Conservation (phyloP, 345 rosid species). For the Citrus cavaleriei region DNA sequence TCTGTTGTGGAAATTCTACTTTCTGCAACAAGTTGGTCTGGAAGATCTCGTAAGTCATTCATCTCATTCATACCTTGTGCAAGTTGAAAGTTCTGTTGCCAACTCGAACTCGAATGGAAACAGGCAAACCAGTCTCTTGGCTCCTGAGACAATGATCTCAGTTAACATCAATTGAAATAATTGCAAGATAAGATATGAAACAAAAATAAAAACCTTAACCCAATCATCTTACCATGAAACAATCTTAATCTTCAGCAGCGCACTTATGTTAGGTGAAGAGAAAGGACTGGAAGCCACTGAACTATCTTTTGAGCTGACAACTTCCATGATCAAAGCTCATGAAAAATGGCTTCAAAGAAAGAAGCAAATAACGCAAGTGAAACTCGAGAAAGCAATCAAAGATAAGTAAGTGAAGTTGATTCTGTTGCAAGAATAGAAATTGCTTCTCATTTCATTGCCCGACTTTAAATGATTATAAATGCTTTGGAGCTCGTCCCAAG, state of each 20-base stretch:
- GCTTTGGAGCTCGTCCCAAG: slow-evolving; percentile 26
- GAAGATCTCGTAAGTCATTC: neutral
- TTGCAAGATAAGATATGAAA: neutral
- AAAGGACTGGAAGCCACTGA: slow-evolving; percentile 55
- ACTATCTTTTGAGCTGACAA: slow-evolving; percentile 44
- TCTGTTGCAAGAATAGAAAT: slow-evolving; percentile 8
- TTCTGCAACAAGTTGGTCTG: neutral
- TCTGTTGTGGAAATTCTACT: neutral
- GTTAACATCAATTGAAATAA: neutral
- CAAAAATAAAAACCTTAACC: neutral
- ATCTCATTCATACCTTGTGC: slow-evolving; percentile 45
- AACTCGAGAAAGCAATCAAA: neutral
- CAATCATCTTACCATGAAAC: slow-evolving; percentile 37
- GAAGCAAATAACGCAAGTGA: slow-evolving; percentile 2
- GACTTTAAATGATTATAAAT: slow-evolving; percentile 21
- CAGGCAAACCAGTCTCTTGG: slow-evolving; percentile 66
- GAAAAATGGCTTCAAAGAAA: neutral
- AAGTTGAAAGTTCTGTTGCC: slow-evolving; percentile 47
- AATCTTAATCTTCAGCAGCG: slow-evolving; percentile 53
- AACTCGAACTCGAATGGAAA: slow-evolving; percentile 42
- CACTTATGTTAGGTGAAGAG: slow-evolving; percentile 47
- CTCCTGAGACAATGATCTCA: slow-evolving; percentile 34
- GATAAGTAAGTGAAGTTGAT: neutral
- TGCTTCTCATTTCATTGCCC: slow-evolving; percentile 5
- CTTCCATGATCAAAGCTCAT: slow-evolving; percentile 36